phyloP scores from a whole-genome alignment of 1,139 yeast genomes.

The Eremothecium gossypii region DNA sequence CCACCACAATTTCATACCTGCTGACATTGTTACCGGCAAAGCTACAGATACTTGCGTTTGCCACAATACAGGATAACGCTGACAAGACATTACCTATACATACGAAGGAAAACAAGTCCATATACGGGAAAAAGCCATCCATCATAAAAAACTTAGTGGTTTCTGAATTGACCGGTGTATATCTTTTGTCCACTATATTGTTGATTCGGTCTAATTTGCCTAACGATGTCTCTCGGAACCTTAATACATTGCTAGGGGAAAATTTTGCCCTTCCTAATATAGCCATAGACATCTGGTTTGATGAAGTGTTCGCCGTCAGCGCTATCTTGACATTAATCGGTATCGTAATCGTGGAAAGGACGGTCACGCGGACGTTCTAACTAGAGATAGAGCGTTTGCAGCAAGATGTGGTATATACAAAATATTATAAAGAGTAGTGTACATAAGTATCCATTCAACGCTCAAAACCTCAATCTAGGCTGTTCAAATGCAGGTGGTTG shows the following conservation, averaged over 20 bases:
- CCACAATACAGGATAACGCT: conserved; percentile 18
- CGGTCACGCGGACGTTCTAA: conserved; percentile 5
- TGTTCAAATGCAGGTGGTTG: conserved; percentile 69
- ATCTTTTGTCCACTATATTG: conserved; percentile 71
- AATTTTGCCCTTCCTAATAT: conserved; percentile 34
- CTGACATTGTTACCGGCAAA: conserved; percentile 26
- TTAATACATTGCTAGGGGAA: conserved; percentile 27
- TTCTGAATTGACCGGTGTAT: conserved; percentile 66
- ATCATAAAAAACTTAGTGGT: conserved; percentile 41
- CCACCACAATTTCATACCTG: conserved; percentile 39
- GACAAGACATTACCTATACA: conserved; percentile 14
- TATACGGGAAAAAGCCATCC: conserved; percentile 18
- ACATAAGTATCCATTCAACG: neutral
- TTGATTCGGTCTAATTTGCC: conserved; percentile 71
- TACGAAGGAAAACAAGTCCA: conserved; percentile 8
- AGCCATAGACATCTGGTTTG: conserved; percentile 74
- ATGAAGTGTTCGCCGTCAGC: conserved; percentile 55
- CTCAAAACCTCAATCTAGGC: conserved; percentile 50
- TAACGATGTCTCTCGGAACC: conserved; percentile 37
- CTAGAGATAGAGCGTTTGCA: neutral
- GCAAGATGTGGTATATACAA: neutral
- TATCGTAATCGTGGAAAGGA: conserved; percentile 29
- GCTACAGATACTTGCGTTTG: conserved; percentile 23
- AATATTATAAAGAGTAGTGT: neutral
- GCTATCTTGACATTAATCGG: conserved; percentile 45